Percentiles rank a stretch among this genome's conserved stretches.
phyloP scores from a whole-genome alignment of 1,284 basidiomycete species.

The Sutorius eximius region DNA sequence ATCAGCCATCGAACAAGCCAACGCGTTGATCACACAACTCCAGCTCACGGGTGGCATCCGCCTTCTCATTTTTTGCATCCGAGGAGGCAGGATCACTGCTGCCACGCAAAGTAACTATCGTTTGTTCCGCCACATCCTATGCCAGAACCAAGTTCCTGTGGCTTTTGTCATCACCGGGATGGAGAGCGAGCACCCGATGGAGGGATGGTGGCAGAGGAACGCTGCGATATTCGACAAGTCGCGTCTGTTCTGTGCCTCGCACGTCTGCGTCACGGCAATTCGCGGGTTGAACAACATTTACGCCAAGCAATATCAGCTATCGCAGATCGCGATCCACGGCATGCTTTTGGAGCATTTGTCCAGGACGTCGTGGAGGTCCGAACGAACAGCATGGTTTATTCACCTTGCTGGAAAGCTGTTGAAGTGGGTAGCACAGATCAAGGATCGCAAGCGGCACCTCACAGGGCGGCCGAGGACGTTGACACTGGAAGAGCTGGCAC shows the following conservation, averaged over 20 bases:
- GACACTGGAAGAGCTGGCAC: slow-evolving; percentile 18
- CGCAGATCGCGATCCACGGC: not conserved
- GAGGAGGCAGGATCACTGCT: not conserved
- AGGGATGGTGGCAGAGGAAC: not conserved
- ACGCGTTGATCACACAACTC: not conserved
- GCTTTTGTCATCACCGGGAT: not conserved
- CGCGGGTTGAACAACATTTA: not conserved
- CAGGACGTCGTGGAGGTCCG: slow-evolving; percentile 18
- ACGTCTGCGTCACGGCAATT: not conserved
- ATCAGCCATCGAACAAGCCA: not conserved
- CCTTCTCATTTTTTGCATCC: slow-evolving; percentile 1
- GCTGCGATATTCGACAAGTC: not conserved
- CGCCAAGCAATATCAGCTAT: not conserved
- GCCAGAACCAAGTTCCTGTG: slow-evolving; percentile 1
- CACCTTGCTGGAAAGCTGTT: slow-evolving; percentile 24
- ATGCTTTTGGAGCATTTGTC: not conserved
- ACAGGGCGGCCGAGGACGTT: not conserved
- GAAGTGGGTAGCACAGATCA: slow-evolving; percentile 18
- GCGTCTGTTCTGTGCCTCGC: not conserved
- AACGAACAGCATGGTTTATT: slow-evolving; percentile 19
- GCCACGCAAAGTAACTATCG: not conserved
- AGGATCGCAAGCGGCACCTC: not conserved
- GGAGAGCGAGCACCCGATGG: not conserved
- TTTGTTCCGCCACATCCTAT: not conserved
- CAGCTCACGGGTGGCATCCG: not conserved